These are phyloP conservation scores for Rhodomyrtus tomentosa DNA, from an alignment of 345 rosid genomes.

Conservation along the genomic window DNA sequence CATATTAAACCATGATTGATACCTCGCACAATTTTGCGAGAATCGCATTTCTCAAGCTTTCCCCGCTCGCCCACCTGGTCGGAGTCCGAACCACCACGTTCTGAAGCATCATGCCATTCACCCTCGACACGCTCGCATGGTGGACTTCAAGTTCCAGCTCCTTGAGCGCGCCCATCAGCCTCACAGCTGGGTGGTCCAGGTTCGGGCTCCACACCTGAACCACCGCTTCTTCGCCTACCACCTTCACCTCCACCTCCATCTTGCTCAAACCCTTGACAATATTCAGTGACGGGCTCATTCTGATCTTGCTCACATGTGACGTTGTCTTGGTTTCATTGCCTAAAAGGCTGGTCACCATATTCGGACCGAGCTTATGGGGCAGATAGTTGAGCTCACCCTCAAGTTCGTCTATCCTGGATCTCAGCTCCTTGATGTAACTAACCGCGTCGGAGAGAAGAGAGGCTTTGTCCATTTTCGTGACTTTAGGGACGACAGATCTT, in stretches of 20 bases:
- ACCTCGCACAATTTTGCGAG: not conserved
- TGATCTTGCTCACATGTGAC: not conserved
- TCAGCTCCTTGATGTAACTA: constrained; percentile 59
- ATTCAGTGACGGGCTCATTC: not conserved
- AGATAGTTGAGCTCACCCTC: constrained; percentile 20
- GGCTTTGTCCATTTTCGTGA: constrained; percentile 89
- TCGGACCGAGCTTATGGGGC: not conserved
- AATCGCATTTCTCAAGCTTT: constrained; percentile 2
- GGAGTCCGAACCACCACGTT: constrained; percentile 32
- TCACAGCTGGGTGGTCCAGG: constrained; percentile 31
- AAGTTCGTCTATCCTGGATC: constrained; percentile 31
- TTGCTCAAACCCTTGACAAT: not conserved
- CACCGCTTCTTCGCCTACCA: constrained; percentile 39
- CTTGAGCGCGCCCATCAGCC: constrained; percentile 31
- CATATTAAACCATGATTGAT: not conserved
- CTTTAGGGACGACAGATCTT: constrained; percentile 79
- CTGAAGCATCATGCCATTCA: constrained; percentile 29
- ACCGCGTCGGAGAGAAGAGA: constrained; percentile 66
- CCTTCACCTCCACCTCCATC: constrained; percentile 37
- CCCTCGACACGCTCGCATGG: constrained; percentile 35
- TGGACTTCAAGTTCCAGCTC: constrained; percentile 28
- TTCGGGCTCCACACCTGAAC: constrained; percentile 29
- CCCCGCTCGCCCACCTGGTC: constrained; percentile 8
- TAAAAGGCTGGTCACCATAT: not conserved
- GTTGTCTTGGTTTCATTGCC: not conserved